Evolutionary conservation across 768 basidiomycete genomes (phyloP).

Genomic region (Lactarius trivialis): DNA sequence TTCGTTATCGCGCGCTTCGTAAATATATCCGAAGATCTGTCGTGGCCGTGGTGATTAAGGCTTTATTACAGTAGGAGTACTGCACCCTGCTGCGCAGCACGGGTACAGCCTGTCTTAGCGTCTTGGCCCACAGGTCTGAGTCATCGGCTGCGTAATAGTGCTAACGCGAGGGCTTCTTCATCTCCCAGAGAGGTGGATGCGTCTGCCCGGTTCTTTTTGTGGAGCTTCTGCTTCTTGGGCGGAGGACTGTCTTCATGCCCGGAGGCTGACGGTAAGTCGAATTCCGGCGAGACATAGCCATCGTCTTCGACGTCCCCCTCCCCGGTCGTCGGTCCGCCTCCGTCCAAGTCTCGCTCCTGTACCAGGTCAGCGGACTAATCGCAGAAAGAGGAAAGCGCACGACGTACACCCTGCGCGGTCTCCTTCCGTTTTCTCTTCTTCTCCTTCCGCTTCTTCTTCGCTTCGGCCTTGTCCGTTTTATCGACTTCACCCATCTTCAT

Average conservation of each 20-base stretch:
- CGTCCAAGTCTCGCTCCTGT: conserved; percentile 21
- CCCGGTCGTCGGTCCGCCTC: conserved; percentile 31
- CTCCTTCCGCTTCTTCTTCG: conserved; percentile 81
- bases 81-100: neutral
- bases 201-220: conserved; percentile 12
- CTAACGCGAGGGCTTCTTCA: conserved; percentile 60
- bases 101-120: neutral
- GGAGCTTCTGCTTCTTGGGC: conserved; percentile 30
- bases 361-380: neutral
- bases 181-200: conserved; percentile 35
- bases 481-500: conserved; percentile 66
- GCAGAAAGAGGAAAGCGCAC: neutral
- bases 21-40: neutral
- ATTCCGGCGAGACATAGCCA: conserved; percentile 67
- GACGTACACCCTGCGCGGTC: conserved; percentile 40
- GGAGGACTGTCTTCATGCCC: conserved; percentile 30
- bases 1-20: neutral
- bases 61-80: neutral
- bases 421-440: conserved; percentile 92
- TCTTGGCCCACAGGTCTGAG: neutral
- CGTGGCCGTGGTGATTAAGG: neutral
- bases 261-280: conserved; percentile 42
- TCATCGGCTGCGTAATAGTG: conserved; percentile 40
- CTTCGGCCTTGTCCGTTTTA: conserved; percentile 71
- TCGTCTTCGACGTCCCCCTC: conserved; percentile 41